These are phyloP conservation scores for Biscogniauxia marginata DNA, from an alignment of 2,329 filamentous ascomycete species.

Conservation along the genomic window DNA sequence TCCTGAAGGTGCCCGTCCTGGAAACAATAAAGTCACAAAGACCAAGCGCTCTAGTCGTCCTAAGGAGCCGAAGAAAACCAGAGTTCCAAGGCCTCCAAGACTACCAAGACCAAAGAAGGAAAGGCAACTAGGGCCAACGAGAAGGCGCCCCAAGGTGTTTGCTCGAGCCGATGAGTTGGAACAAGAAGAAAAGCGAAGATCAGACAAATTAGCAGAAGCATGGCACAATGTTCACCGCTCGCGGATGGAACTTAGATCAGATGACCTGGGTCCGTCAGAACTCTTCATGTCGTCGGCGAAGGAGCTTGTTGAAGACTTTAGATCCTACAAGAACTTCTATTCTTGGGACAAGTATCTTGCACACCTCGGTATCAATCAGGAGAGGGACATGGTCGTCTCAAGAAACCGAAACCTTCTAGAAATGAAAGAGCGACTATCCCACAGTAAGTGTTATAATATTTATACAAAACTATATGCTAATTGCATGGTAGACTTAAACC, in stretches of 20 bases:
- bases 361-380: slow-evolving; percentile 49
- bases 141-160: slow-evolving; percentile 32
- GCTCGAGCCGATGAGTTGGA: slow-evolving; percentile 29
- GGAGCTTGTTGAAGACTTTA: slow-evolving; percentile 62
- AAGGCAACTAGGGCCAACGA: slow-evolving; percentile 13
- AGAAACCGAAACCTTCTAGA: slow-evolving; percentile 47
- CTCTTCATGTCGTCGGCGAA: slow-evolving; percentile 59
- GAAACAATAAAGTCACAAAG: not conserved
- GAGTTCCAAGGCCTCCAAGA: slow-evolving; percentile 11
- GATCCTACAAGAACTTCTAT: slow-evolving; percentile 62
- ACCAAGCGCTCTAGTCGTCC: slow-evolving; percentile 18
- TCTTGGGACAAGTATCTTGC: slow-evolving; percentile 65
- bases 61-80: slow-evolving; percentile 22
- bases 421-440: slow-evolving; percentile 55
- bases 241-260: slow-evolving; percentile 10
- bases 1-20: not conserved
- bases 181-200: slow-evolving; percentile 31
- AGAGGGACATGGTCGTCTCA: slow-evolving; percentile 28
- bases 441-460: slow-evolving; percentile 42
- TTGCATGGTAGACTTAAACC: slow-evolving; percentile 31
- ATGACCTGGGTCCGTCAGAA: slow-evolving; percentile 43
- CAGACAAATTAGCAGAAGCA: slow-evolving; percentile 32
- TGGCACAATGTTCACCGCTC: slow-evolving; percentile 40
- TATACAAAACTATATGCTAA: slow-evolving; percentile 13
- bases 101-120: slow-evolving; percentile 26